Conservation (phyloP, 139 green algal species). For the Picochlorum sp. region DNA sequence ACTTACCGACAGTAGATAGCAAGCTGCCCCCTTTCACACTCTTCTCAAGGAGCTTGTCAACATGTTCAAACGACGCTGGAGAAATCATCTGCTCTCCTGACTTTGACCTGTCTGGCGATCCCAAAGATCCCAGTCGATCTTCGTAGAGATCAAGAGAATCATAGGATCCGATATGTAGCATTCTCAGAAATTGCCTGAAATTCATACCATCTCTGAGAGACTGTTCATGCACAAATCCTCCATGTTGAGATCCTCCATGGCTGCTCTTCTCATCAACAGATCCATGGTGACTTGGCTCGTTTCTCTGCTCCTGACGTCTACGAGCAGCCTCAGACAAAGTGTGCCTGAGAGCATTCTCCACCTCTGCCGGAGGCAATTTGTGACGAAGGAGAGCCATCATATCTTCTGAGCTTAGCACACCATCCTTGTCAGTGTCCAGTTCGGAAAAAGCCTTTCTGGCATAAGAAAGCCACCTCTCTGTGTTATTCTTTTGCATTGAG, state of each 20-base stretch:
- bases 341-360: constrained; percentile 60
- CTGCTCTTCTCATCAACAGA: neutral
- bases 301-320: neutral
- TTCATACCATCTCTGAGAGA: constrained; percentile 29
- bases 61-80: neutral
- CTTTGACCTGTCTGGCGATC: too few species aligned
- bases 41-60: constrained; percentile 1
- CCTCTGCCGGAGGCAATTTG: constrained; percentile 63
- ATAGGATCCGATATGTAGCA: constrained; percentile 24
- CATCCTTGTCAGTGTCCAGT: constrained; percentile 36
- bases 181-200: constrained; percentile 32
- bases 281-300: neutral
- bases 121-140: constrained; percentile 15
- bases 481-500: constrained; percentile 15
- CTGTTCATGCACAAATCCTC: constrained; percentile 5
- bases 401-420: constrained; percentile 12
- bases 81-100: neutral
- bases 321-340: constrained; percentile 50
- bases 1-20: neutral
- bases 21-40: constrained; percentile 1
- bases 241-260: constrained; percentile 5
- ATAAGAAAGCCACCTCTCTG: constrained; percentile 52
- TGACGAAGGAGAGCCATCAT: constrained; percentile 37
- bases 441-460: constrained; percentile 40
- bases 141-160: constrained; percentile 39